phyloP scores from a whole-genome alignment of 2,329 filamentous ascomycete genomes.

The Cryphonectria japonica region DNA sequence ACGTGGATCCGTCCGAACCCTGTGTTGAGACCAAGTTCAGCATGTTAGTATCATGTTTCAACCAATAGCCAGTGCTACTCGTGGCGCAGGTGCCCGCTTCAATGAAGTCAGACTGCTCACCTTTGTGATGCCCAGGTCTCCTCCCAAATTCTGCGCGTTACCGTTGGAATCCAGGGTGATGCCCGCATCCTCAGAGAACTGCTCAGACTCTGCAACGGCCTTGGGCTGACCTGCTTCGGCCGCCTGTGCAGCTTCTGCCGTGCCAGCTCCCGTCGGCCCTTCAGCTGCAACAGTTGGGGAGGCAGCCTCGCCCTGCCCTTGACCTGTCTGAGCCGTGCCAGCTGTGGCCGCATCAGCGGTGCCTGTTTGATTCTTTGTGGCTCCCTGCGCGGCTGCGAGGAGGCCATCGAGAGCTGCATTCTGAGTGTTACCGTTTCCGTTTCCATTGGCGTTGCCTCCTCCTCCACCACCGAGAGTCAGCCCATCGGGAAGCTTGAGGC shows the following conservation, averaged over 20 bases:
- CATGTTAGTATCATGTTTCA: neutral
- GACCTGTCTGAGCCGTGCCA: constrained; percentile 14
- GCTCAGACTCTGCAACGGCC: constrained; percentile 26
- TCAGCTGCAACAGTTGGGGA: constrained; percentile 6
- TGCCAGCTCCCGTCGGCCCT: neutral
- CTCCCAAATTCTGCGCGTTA: constrained; percentile 24
- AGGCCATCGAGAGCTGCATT: constrained; percentile 15
- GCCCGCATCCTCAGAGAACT: constrained; percentile 29
- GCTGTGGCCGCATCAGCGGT: neutral
- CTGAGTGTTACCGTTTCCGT: constrained; percentile 4
- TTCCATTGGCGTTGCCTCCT: neutral
- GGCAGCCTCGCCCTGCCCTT: constrained; percentile 23
- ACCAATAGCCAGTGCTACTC: neutral
- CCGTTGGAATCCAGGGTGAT: constrained; percentile 25
- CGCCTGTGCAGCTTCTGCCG: constrained; percentile 8
- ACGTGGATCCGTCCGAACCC: constrained; percentile 24
- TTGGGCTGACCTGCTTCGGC: constrained; percentile 15
- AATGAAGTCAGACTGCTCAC: neutral
- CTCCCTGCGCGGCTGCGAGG: constrained; percentile 20
- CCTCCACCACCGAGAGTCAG: constrained; percentile 20
- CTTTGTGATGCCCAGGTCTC: constrained; percentile 28
- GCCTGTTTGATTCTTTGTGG: constrained; percentile 21
- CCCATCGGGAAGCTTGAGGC: constrained; percentile 9
- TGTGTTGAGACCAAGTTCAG: neutral
- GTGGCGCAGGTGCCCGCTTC: neutral